These are phyloP conservation scores for Triangularia verruculosa DNA, from an alignment of 2,329 filamentous ascomycete species.

Conservation along the genomic window DNA sequence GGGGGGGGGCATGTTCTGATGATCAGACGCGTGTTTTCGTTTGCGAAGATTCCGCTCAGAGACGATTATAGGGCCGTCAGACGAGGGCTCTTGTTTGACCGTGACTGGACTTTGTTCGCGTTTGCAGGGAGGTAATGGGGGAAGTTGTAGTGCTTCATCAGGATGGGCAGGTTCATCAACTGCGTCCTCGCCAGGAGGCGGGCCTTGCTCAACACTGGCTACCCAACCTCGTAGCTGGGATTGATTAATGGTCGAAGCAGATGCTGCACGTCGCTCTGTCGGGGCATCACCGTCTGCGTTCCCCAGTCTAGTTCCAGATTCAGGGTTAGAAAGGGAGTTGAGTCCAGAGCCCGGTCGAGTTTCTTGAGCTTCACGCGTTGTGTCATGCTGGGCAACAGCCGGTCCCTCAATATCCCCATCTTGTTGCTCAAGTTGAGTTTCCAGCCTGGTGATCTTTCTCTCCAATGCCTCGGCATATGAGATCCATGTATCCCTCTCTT, in stretches of 20 bases:
- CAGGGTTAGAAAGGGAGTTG: constrained; percentile 13
- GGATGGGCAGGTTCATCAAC: not conserved
- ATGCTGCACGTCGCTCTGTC: constrained; percentile 1
- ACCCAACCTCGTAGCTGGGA: not conserved
- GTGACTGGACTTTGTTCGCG: not conserved
- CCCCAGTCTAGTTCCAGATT: not conserved
- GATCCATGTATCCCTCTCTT: constrained; percentile 45
- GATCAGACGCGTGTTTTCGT: constrained; percentile 38
- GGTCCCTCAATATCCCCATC: not conserved
- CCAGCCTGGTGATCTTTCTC: constrained; percentile 42
- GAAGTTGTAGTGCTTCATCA: constrained; percentile 28
- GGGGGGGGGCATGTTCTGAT: constrained; percentile 26
- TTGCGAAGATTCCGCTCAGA: constrained; percentile 50
- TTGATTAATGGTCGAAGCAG: not conserved
- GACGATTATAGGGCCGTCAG: constrained; percentile 50
- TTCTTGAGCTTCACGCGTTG: not conserved
- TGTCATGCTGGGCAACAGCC: not conserved
- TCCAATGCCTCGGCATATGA: constrained; percentile 44
- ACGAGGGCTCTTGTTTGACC: constrained; percentile 54
- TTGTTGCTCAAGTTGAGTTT: constrained; percentile 33
- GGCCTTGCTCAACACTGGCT: not conserved
- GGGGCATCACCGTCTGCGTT: constrained; percentile 4
- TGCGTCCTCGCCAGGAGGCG: not conserved
- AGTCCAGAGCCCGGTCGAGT: not conserved
- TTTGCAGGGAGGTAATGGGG: constrained; percentile 29